Conservation (phyloP, 129 eudicot genomes). For the Gnaphalium uliginosum region DNA sequence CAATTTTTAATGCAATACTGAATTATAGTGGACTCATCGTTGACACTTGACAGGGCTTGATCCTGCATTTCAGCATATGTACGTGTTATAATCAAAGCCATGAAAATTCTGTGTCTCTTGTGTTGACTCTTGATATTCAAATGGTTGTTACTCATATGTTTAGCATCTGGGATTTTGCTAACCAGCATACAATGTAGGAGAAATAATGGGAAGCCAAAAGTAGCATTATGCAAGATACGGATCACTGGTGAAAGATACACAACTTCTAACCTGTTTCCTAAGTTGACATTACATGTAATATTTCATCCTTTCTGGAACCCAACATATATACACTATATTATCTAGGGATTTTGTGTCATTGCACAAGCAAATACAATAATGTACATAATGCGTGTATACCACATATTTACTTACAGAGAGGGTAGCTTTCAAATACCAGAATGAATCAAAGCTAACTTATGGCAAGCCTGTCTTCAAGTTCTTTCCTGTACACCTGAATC, state of each 20-base stretch:
- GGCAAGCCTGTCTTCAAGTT: conserved; percentile 56
- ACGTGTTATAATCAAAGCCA: not conserved
- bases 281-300: not conserved
- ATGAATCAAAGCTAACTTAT: conserved; percentile 37
- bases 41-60: not conserved
- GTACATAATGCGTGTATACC: conserved; percentile 3
- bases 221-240: too few relatives aligned
- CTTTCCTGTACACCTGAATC: conserved; percentile 52
- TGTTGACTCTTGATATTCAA: not conserved
- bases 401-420: conserved; percentile 4
- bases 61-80: not conserved
- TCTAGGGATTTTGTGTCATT: conserved; percentile 7
- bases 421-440: not conserved
- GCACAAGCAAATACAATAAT: conserved; percentile 15
- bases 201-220: not conserved
- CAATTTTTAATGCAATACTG: not conserved
- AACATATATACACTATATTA: conserved; percentile 10
- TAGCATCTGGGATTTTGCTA: not conserved
- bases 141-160: not conserved
- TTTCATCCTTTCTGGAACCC: not conserved
- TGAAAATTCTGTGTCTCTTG: not conserved
- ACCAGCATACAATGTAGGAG: not conserved
- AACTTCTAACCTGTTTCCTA: not conserved
- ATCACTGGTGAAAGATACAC: not conserved
- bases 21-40: not conserved